Percentiles rank a stretch among this genome's conserved stretches.
These are phyloP conservation scores for Pichia occidentalis DNA, from an alignment of 805 yeast species.

Conservation along the genomic window DNA sequence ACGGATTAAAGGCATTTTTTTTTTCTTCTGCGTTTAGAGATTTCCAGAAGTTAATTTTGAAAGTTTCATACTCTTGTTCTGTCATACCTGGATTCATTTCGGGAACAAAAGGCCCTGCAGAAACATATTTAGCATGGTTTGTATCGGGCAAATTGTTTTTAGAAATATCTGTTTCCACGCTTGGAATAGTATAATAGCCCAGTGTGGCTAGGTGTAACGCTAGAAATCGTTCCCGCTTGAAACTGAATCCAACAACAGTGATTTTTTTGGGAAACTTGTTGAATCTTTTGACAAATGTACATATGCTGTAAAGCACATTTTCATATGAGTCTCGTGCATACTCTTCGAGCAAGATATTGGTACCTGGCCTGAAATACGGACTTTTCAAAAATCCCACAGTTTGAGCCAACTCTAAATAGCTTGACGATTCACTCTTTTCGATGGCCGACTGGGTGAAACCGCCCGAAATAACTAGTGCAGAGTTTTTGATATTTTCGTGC, in stretches of 20 bases:
- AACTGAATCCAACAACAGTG: conserved; percentile 67
- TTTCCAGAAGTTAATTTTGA: conserved; percentile 35
- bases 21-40: conserved; percentile 45
- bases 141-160: conserved; percentile 20
- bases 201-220: conserved; percentile 49
- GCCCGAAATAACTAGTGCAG: conserved; percentile 36
- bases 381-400: conserved; percentile 3
- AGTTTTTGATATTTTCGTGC: conserved; percentile 16
- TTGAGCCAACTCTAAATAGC: conserved; percentile 44
- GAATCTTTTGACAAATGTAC: conserved; percentile 42
- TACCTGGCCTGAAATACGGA: conserved; percentile 5
- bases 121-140: conserved; percentile 40
- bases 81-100: conserved; percentile 5
- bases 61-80: conserved; percentile 15
- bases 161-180: neutral
- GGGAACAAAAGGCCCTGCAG: conserved; percentile 50
- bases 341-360: conserved; percentile 48
- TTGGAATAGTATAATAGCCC: conserved; percentile 22
- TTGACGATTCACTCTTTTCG: conserved; percentile 48
- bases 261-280: conserved; percentile 44
- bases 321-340: conserved; percentile 77
- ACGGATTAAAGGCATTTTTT: conserved; percentile 46
- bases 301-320: conserved; percentile 57
- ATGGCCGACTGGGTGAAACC: conserved; percentile 61
- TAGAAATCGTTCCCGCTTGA: conserved; percentile 57